Base-by-base conservation (phyloP, 73 alveolate genomes). In the Paramecium pentaurelia region DNA sequence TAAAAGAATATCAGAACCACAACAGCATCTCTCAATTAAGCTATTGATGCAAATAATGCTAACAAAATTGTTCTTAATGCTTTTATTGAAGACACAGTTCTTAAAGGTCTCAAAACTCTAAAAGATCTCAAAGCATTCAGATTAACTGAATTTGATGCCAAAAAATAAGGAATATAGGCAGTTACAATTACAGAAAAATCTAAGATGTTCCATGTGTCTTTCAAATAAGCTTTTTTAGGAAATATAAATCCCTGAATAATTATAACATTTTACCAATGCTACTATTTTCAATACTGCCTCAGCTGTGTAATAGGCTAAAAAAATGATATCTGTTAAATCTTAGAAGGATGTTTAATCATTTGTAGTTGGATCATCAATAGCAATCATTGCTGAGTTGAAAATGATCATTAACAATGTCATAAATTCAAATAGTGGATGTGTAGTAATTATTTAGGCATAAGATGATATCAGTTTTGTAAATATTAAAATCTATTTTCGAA, bases 21-120 rank as follows among this genome's bases (percentile, higher is more conserved):
- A 14, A 96, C 92, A 3, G 99, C 97, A 83, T 97, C 98, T 22
- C 96, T 95, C 51, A 98, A 96, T 47, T 96, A 95, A 22, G 98
- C 95, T n/a, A 97, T 91, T 34, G 99, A 93, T 34, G 97, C 94
- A 42, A 98, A 92, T 44, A 98, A 93, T 20, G 99, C 98, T n/a
- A 95, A 92, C 8, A 98, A 97, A 84, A 98, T 94, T 47, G 96
- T 95, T 90, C 97, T 95, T 14, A 98, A 86, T 37, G 99, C 99
- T 93, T 97, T 97, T 25, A 98, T 94, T 59, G 98, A 93, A 58
- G 99, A 97, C 42, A 98, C 97, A 25, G 99, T 96, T 92, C 98
- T 96, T 47, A 98, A 77, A 32, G 99, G 99, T 92, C 99, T 96
- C n/a, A 98, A 71, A 49, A 98, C 98, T 94, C 99, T 95, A 86